These are phyloP conservation scores for Thuja plicata DNA, from an alignment of 83 land plant genomes.

Conservation along the genomic window DNA sequence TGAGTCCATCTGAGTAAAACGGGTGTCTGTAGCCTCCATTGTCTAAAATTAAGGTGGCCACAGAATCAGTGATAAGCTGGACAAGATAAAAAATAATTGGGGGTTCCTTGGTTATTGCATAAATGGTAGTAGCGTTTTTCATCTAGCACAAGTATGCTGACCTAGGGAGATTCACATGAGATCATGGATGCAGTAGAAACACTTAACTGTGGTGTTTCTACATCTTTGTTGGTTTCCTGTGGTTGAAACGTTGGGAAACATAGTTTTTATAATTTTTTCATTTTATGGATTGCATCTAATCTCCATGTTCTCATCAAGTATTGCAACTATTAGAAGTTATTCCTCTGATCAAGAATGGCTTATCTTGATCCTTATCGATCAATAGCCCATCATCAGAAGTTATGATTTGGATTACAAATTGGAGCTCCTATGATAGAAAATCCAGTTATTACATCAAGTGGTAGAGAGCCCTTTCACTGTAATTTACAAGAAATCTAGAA, in stretches of 20 bases:
- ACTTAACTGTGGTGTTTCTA: background rate
- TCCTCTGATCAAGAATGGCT: no score
- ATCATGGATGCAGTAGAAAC: background rate
- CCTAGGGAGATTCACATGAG: background rate
- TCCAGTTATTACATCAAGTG: no score
- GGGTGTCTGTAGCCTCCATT: background rate
- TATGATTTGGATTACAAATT: no score
- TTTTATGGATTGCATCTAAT: background rate
- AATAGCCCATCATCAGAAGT: no score
- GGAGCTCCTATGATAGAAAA: no score
- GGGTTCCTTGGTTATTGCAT: background rate
- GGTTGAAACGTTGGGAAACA: background rate
- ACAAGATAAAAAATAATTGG: background rate
- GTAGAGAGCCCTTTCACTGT: no score
- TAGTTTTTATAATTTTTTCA: background rate
- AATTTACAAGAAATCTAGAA: no score
- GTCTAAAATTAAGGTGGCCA: background rate
- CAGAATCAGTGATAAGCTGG: background rate
- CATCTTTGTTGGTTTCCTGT: background rate
- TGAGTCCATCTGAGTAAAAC: background rate
- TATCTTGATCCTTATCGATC: no score
- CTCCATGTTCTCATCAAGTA: background rate
- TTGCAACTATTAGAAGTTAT: no score
- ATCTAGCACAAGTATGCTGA: background rate
- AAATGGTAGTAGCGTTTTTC: no score